phyloP scores from a whole-genome alignment of 768 basidiomycete genomes.

The Kwoniella sp. region DNA sequence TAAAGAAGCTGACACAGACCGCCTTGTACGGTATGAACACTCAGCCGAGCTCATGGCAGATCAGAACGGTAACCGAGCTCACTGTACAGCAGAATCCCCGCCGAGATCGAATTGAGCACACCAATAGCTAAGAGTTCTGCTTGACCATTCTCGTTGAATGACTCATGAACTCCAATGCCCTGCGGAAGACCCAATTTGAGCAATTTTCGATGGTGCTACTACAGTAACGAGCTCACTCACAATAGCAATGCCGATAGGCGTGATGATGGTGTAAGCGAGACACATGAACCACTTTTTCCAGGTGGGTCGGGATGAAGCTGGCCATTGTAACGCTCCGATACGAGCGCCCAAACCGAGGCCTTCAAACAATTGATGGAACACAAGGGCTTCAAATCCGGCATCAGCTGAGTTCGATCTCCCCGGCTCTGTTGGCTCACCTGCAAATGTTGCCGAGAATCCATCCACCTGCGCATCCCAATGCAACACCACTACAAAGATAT shows the following conservation, averaged over 20 bases:
- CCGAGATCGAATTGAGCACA: constrained; percentile 13
- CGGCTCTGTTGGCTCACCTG: background rate
- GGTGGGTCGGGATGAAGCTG: background rate
- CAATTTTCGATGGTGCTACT: background rate
- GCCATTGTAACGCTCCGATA: constrained; percentile 11
- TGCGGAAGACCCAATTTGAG: background rate
- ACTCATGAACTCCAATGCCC: constrained; percentile 17
- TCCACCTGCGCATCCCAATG: constrained; percentile 11
- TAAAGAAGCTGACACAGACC: constrained; percentile 16
- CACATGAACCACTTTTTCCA: constrained; percentile 20
- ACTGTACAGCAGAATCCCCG: constrained; percentile 17
- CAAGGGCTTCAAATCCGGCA: constrained; percentile 1
- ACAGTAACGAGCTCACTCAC: background rate
- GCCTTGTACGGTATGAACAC: background rate
- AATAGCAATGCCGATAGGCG: constrained; percentile 13
- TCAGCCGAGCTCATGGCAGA: background rate
- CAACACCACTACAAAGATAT: constrained; percentile 3
- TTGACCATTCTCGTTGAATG: constrained; percentile 14
- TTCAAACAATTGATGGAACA: constrained; percentile 16
- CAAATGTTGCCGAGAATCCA: constrained; percentile 9
- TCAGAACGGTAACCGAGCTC: too few species aligned
- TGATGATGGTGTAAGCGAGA: constrained; percentile 15
- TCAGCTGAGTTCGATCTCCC: too few species aligned
- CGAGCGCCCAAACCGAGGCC: constrained; percentile 14
- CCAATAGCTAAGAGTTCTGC: constrained; percentile 16